Evolutionary conservation across 306 rosid genomes (phyloP).

Genomic region (Canavalia ensiformis): DNA sequence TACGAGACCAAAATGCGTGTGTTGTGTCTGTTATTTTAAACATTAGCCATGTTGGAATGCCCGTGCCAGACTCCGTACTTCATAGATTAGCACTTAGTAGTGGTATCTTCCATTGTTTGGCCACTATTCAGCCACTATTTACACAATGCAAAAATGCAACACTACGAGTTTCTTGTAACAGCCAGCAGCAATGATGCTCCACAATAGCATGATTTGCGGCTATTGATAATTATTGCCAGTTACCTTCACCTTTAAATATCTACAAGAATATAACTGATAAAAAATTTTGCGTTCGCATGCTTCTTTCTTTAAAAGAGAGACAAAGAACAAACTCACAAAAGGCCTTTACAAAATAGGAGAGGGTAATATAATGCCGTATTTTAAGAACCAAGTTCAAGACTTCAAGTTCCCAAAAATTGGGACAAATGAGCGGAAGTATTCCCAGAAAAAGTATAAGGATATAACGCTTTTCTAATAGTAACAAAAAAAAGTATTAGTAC

Average conservation of each 20-base stretch:
- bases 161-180: not conserved
- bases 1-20: too few species aligned
- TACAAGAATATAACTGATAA: slow-evolving; percentile 29
- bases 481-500: not conserved
- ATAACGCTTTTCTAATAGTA: slow-evolving; percentile 1
- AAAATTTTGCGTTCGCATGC: slow-evolving; percentile 7
- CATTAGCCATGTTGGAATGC: too few species aligned
- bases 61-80: too few species aligned
- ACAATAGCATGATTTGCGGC: not conserved
- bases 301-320: slow-evolving; percentile 5
- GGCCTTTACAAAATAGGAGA: slow-evolving; percentile 8
- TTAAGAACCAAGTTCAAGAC: slow-evolving; percentile 16
- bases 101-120: not conserved
- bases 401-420: slow-evolving; percentile 3
- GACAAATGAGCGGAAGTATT: not conserved
- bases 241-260: not conserved
- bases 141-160: not conserved
- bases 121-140: not conserved
- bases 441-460: not conserved
- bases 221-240: not conserved
- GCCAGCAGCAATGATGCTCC: not conserved
- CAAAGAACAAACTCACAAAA: not conserved
- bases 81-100: not conserved
- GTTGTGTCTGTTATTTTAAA: too few species aligned
- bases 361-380: not conserved